These are phyloP conservation scores for Umbilicus rupestris DNA, from an alignment of 164 flowering plant genomes.

Conservation along the genomic window DNA sequence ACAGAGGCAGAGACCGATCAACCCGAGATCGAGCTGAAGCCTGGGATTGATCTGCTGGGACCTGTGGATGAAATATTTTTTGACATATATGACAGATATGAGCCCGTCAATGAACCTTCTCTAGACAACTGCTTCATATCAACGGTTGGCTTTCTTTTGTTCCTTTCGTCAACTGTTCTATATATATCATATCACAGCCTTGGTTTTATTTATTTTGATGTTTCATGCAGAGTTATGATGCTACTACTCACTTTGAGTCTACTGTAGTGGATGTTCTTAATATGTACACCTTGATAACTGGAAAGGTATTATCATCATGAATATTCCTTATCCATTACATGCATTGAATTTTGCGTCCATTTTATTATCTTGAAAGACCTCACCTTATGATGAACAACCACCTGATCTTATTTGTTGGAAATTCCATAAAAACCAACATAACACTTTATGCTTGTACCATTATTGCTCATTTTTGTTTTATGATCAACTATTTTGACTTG, in stretches of 20 bases:
- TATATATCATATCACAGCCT: neutral
- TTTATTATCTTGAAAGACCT: neutral
- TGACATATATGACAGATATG: conserved; percentile 78
- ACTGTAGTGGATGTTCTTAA: conserved; percentile 75
- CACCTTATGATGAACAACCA: neutral
- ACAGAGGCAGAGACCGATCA: conserved; percentile 86
- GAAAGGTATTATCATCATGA: conserved; percentile 44
- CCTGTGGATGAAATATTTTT: conserved; percentile 90
- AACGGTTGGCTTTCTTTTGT: conserved; percentile 39
- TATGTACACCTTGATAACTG: conserved; percentile 83
- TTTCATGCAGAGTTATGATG: conserved; percentile 76
- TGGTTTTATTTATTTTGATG: neutral
- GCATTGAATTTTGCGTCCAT: neutral
- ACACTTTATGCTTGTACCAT: no score
- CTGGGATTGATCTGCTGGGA: conserved; percentile 84
- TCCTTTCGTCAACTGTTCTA: neutral
- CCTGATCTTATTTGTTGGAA: neutral
- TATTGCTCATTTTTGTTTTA: neutral
- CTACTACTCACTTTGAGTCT: conserved; percentile 92
- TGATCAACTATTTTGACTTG: neutral
- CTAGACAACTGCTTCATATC: conserved; percentile 90
- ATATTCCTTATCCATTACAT: neutral
- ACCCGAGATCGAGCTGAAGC: conserved; percentile 67
- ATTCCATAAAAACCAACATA: no score
- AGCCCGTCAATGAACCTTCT: conserved; percentile 80